phyloP scores from a whole-genome alignment of 139 green algal genomes.

The Haematococcus sp. region DNA sequence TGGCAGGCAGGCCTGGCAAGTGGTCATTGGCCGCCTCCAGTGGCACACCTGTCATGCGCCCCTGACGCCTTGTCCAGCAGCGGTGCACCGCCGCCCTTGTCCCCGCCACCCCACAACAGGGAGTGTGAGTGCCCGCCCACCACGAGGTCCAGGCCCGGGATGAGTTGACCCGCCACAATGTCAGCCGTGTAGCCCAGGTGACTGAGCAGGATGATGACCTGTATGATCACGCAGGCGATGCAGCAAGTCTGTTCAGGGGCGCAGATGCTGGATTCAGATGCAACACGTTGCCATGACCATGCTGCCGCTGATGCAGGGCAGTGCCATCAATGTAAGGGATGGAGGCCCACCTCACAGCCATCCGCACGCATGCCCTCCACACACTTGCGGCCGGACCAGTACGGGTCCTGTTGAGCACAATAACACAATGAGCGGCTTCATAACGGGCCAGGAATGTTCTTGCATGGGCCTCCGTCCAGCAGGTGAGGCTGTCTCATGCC shows the following conservation, averaged over 20 bases:
- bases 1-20: too few relatives aligned
- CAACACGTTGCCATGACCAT: too few relatives aligned
- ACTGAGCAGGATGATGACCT: conserved; percentile 30
- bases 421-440: too few relatives aligned
- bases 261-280: neutral
- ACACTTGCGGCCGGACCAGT: conserved; percentile 8
- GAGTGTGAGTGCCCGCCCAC: conserved; percentile 37
- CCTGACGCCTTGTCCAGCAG: too few relatives aligned
- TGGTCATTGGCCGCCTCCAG: too few relatives aligned
- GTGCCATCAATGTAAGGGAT: too few relatives aligned
- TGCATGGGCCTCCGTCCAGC: too few relatives aligned
- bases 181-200: conserved; percentile 37
- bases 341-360: conserved; percentile 4
- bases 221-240: neutral
- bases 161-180: conserved; percentile 8
- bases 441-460: too few relatives aligned
- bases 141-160: conserved; percentile 29
- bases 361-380: neutral
- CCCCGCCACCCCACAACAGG: conserved; percentile 22
- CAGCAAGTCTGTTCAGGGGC: conserved; percentile 13
- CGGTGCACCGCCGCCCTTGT: conserved; percentile 1
- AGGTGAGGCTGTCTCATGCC: too few relatives aligned
- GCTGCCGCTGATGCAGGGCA: too few relatives aligned
- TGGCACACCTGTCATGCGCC: too few relatives aligned
- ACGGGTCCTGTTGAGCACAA: too few relatives aligned